A percentile compares a stretch with the other conserved stretches of the same genome.
phyloP scores from a whole-genome alignment of 179 eudicot genomes.

The Drosera spatulata region DNA sequence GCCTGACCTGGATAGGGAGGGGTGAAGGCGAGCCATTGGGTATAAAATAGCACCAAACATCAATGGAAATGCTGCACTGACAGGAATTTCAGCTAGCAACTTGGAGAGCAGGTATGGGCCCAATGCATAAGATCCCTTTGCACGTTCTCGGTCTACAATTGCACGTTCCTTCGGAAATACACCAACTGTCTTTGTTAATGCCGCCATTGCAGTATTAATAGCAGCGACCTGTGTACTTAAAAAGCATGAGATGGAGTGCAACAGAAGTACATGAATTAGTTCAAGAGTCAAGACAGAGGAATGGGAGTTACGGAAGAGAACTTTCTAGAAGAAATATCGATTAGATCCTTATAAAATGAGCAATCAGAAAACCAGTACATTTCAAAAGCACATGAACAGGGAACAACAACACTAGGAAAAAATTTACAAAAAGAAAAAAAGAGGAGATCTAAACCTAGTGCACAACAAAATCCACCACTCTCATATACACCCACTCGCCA shows the following conservation, averaged over 20 bases:
- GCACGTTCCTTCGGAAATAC: slow-evolving; percentile 97
- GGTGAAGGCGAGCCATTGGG: slow-evolving; percentile 98
- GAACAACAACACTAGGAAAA: no score
- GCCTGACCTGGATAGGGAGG: slow-evolving; percentile 62
- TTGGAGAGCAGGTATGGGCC: slow-evolving; percentile 91
- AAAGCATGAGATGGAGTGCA: neutral
- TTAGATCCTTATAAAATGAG: no score
- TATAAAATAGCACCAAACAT: slow-evolving; percentile 82
- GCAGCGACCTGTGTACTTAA: slow-evolving; percentile 65
- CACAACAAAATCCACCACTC: no score
- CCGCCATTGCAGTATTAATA: slow-evolving; percentile 99
- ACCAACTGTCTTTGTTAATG: slow-evolving; percentile 91
- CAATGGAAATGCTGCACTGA: slow-evolving; percentile 90
- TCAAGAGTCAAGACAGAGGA: no score
- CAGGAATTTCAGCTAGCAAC: slow-evolving; percentile 86
- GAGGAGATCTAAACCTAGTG: no score
- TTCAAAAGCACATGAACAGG: no score
- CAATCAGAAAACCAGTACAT: no score
- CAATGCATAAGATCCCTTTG: slow-evolving; percentile 75
- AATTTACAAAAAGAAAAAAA: no score
- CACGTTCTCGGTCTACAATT: slow-evolving; percentile 89
- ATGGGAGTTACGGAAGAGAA: no score
- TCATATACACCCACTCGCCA: no score
- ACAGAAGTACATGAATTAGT: no score
- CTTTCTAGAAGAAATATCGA: no score